Percentiles rank a stretch among this genome's conserved stretches.
These are phyloP conservation scores for Zalaria obscura DNA, from an alignment of 2,329 filamentous ascomycete genomes.

Conservation along the genomic window DNA sequence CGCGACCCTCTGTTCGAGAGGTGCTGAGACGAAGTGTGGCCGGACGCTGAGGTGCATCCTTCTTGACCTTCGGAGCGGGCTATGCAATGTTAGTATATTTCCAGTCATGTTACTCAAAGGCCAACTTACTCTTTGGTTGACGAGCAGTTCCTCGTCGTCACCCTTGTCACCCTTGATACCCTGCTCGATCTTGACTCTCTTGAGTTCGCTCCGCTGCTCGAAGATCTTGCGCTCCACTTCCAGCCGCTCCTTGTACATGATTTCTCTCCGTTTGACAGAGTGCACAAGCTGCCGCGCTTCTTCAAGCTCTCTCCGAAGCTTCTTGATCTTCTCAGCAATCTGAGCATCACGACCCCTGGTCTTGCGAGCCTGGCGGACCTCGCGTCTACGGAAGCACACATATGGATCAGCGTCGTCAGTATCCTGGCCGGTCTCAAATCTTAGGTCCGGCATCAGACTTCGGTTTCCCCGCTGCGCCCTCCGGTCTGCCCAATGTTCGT, in stretches of 20 bases:
- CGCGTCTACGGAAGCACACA: constrained; percentile 91
- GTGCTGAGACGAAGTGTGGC: constrained; percentile 30
- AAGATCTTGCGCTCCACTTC: constrained; percentile 65
- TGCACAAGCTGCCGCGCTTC: constrained; percentile 70
- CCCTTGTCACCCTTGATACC: constrained; percentile 70
- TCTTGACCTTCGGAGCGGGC: constrained; percentile 33
- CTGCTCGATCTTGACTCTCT: constrained; percentile 76
- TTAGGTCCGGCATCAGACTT: constrained; percentile 62
- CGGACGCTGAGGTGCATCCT: constrained; percentile 53
- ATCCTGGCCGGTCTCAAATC: constrained; percentile 88
- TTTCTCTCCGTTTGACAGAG: constrained; percentile 65
- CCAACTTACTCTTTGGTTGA: constrained; percentile 73
- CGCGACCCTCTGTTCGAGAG: constrained; percentile 52
- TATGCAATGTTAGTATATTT: constrained; percentile 13
- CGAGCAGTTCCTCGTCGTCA: constrained; percentile 76
- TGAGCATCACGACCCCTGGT: constrained; percentile 88
- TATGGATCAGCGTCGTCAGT: constrained; percentile 94
- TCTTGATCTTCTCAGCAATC: constrained; percentile 87
- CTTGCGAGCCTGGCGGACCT: constrained; percentile 88
- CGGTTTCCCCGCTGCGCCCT: constrained; percentile 54
- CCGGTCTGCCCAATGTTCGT: constrained; percentile 75
- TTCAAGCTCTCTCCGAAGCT: constrained; percentile 79
- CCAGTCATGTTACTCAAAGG: constrained; percentile 1
- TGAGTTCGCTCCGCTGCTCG: constrained; percentile 66
- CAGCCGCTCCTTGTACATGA: constrained; percentile 64